Base-by-base conservation (phyloP, 768 basidiomycete genomes). In the Mycena pura region DNA sequence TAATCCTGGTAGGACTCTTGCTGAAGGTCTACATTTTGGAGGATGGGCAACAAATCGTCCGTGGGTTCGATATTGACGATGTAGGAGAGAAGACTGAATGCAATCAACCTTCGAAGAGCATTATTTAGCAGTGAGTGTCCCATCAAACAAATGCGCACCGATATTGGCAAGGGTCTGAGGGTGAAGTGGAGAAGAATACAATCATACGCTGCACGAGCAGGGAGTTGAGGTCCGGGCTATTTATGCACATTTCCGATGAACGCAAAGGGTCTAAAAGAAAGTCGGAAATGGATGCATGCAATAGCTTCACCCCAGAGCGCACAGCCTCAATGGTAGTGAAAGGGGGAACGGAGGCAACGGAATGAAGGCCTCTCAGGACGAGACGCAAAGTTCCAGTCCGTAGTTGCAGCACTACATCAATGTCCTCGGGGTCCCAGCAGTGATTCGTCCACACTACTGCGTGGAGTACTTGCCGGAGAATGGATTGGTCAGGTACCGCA, bases 381-480 rank as follows among this genome's bases (percentile, higher is more conserved):
- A 55, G 45, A 14, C 60, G 60, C 5, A 52, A 39, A 9, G 46
- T 54, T 9, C 60, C 60, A 13, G 19, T 3, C 2, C 51, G 52
- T 6, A 55, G 1, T 14, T 49, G 45, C 24, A 61, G 14, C 17
- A 15, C 46, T 9, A 21, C 5, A 25, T 61, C 52, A 15, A 61
- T 61, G 22, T 61, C 60, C 21, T 61, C 60, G 3, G 60, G 45
- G 3, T 54, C 45, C 38, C 38, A 34, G 5, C 32, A 15, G 1
- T 1, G 19, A 3, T n/a, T 19, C 5, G 21, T 49, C 13, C 22
- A 10, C 22, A 55, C 28, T 4, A 49, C 22, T 6, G 39, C 53
- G 9, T 54, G 53, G 14, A 61, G 41, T 3, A 60, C 44, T 0
- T 50, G 50, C 6, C 25, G 34, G 5, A 61, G 45, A 1, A 46